These are phyloP conservation scores for Thielaviopsis cerberus DNA, from an alignment of 2,329 filamentous ascomycete genomes.

Conservation along the genomic window DNA sequence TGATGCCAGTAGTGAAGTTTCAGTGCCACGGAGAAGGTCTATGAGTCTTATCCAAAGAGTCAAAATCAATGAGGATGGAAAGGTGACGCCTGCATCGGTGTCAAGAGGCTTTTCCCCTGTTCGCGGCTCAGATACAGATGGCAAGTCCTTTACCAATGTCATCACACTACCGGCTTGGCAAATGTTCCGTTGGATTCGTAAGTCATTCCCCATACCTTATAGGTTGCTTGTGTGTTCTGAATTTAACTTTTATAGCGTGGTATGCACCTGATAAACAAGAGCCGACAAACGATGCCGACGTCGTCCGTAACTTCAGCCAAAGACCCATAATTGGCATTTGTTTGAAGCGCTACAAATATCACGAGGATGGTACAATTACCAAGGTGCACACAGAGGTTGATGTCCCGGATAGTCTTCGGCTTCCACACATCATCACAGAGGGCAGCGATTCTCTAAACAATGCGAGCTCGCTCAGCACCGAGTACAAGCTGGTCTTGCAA, in stretches of 20 bases:
- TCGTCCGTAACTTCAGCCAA: conserved; percentile 72
- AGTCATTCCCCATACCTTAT: conserved; percentile 22
- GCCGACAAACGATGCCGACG: conserved; percentile 51
- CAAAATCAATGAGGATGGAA: conserved; percentile 30
- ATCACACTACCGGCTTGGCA: conserved; percentile 95
- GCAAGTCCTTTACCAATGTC: conserved; percentile 46
- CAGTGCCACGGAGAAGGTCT: conserved; percentile 19
- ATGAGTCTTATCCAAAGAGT: conserved; percentile 44
- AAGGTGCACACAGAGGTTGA: conserved; percentile 57
- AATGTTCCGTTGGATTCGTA: conserved; percentile 83
- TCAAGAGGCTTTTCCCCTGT: conserved; percentile 21
- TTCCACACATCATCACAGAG: conserved; percentile 70
- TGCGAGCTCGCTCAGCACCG: conserved; percentile 51
- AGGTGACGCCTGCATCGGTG: conserved; percentile 13
- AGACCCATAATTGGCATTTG: conserved; percentile 82
- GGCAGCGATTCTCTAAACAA: conserved; percentile 19
- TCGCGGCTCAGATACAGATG: conserved; percentile 19
- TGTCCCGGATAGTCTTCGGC: conserved; percentile 60
- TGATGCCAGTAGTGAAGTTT: background rate
- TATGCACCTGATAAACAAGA: conserved; percentile 44
- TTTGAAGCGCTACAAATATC: conserved; percentile 55
- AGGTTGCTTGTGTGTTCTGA: background rate
- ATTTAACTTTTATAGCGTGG: conserved; percentile 47
- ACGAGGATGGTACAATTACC: conserved; percentile 3
- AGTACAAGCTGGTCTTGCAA: conserved; percentile 83